Percentiles rank a stretch among this genome's conserved stretches.
Conservation (phyloP, 371 early-diverging fungal genomes). For the Rhizopus microsporus region DNA sequence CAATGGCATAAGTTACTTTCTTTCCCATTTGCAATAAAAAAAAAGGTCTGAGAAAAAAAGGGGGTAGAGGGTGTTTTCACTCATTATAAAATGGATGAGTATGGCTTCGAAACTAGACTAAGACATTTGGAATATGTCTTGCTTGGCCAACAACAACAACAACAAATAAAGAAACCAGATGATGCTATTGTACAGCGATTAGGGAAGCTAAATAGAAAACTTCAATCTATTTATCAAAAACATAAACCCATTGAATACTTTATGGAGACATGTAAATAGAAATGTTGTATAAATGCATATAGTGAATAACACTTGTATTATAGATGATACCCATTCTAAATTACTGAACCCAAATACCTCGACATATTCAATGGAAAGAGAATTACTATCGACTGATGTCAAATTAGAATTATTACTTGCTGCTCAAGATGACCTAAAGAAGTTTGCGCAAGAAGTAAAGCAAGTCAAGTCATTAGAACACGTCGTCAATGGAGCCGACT, state of each 20-base stretch:
- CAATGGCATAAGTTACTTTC: constrained; percentile 39
- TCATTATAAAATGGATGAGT: constrained; percentile 36
- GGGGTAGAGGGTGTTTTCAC: constrained; percentile 1
- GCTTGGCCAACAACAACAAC: constrained; percentile 27
- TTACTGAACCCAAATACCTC: constrained; percentile 45
- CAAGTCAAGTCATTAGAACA: constrained; percentile 58
- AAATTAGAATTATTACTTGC: constrained; percentile 58
- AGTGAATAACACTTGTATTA: not conserved
- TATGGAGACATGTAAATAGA: constrained; percentile 53
- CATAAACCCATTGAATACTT: constrained; percentile 56
- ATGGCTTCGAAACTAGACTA: constrained; percentile 49
- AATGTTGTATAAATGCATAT: not conserved
- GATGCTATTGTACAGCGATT: constrained; percentile 27
- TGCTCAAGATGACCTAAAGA: constrained; percentile 55
- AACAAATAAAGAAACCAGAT: constrained; percentile 5
- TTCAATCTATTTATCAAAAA: constrained; percentile 32
- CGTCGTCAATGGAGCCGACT: constrained; percentile 42
- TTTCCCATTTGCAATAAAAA: constrained; percentile 29
- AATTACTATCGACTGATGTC: constrained; percentile 53
- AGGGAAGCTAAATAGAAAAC: constrained; percentile 28
- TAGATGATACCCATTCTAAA: constrained; percentile 50
- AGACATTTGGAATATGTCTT: constrained; percentile 48
- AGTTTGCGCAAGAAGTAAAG: constrained; percentile 54
- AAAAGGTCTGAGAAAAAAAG: not conserved
- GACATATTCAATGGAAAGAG: constrained; percentile 51